phyloP scores from a whole-genome alignment of 2,329 filamentous ascomycete genomes.

The Penicillium sp. region DNA sequence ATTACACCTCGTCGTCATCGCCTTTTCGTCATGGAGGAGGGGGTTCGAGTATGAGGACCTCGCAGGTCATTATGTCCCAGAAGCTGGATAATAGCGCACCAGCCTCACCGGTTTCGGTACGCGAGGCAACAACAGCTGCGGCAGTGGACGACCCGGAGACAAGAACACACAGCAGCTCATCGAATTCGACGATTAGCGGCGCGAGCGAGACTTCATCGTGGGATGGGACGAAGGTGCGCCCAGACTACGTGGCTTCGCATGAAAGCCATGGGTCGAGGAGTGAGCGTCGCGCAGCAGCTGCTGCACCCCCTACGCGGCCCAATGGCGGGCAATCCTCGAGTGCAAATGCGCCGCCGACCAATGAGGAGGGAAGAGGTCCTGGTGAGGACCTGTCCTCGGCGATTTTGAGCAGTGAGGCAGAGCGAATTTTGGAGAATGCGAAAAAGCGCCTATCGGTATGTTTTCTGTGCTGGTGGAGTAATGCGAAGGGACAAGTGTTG shows the following conservation, averaged over 20 bases:
- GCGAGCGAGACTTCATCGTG: slow-evolving; percentile 31
- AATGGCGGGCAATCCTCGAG: slow-evolving; percentile 27
- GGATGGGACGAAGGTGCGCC: slow-evolving; percentile 19
- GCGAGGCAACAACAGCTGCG: slow-evolving; percentile 49
- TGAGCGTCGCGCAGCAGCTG: slow-evolving; percentile 2
- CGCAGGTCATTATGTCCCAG: slow-evolving; percentile 11
- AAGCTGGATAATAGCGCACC: slow-evolving; percentile 17
- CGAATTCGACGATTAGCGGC: slow-evolving; percentile 44
- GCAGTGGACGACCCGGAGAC: slow-evolving; percentile 55
- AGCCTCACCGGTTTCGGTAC: slow-evolving; percentile 36
- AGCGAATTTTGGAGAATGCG: slow-evolving; percentile 89
- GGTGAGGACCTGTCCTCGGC: slow-evolving; percentile 73
- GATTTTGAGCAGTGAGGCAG: slow-evolving; percentile 79
- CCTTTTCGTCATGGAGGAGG: slow-evolving; percentile 13
- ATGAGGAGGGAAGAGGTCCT: slow-evolving; percentile 46
- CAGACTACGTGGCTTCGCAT: slow-evolving; percentile 11
- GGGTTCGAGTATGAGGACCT: slow-evolving; percentile 23
- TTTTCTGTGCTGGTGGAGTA: slow-evolving; percentile 16
- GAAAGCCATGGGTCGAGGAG: slow-evolving; percentile 9
- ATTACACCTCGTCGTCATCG: slow-evolving; percentile 33
- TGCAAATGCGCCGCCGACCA: slow-evolving; percentile 44
- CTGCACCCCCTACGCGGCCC: neutral
- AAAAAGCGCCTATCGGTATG: slow-evolving; percentile 86
- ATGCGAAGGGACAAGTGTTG: neutral
- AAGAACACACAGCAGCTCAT: slow-evolving; percentile 38